Conservation (phyloP, 2,329 filamentous ascomycete genomes). For the Penicillium hesseltinei region DNA sequence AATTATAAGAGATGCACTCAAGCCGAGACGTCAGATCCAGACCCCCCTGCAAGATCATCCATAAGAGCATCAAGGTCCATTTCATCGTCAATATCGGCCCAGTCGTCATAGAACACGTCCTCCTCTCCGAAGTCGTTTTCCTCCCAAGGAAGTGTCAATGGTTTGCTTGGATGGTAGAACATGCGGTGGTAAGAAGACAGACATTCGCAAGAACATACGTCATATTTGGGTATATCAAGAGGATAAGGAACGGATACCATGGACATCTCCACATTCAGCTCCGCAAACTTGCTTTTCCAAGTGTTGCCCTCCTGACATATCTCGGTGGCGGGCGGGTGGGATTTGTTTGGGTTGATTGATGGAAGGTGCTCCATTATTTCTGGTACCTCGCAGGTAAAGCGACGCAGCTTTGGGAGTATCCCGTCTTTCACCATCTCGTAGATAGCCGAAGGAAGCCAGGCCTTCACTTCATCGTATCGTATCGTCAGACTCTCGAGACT, state of each 20-base stretch:
- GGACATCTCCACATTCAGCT: not conserved
- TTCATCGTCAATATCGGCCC: slow-evolving; percentile 5
- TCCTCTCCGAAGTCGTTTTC: not conserved
- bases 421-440: not conserved
- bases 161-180: not conserved
- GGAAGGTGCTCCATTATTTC: not conserved
- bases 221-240: not conserved
- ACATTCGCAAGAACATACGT: slow-evolving; percentile 8
- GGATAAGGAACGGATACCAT: slow-evolving; percentile 3
- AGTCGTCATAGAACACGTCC: slow-evolving; percentile 3
- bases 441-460: not conserved
- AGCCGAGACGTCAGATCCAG: not conserved
- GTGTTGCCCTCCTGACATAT: slow-evolving; percentile 5
- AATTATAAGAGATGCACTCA: not conserved
- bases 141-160: not conserved
- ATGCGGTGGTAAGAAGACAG: slow-evolving; percentile 9
- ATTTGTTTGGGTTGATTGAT: slow-evolving; percentile 1
- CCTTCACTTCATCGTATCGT: slow-evolving; percentile 1
- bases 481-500: slow-evolving; percentile 10
- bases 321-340: not conserved
- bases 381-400: slow-evolving; percentile 5
- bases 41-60: not conserved
- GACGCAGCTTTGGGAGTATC: slow-evolving; percentile 2
- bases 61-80: not conserved
- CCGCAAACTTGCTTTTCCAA: slow-evolving; percentile 3